Evolutionary conservation across 257 asterid genomes (phyloP), one percentile per base, ranked within the genome.

Genomic region (Parsonsia alboflavescens): DNA sequence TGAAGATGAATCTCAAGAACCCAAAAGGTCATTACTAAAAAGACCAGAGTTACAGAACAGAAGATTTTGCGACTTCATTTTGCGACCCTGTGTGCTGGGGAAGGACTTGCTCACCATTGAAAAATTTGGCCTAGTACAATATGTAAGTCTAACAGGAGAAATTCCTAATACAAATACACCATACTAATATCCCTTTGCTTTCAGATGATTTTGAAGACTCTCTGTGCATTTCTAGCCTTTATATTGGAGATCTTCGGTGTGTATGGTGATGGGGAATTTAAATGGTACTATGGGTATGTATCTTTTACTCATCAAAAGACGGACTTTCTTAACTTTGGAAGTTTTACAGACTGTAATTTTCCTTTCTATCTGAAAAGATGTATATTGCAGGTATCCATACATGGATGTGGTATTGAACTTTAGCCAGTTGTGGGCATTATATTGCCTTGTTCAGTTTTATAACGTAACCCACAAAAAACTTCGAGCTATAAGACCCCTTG

Each of bases 391-490:
- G 89, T 95, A 92, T 80, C 98, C 97, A 0, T 95, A 95, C 72
- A 78, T 95, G 50, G 88, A 98, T 5, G 83, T 86, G 21, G 89
- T 92, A 59, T 73, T 89, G 79, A 92, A 92, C 82, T 95, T 95
- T 86, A 90, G 99, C 78, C 99, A 92, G 86, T 92, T 92, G 97
- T 92, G 98, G 99, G 99, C 99, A 4, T 73, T 95, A 61, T 92
- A 87, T 74, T 94, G 98, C 83, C 93, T 92, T 1, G 90, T 94
- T 75, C 91, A 90, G 80, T 94, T 94, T 76, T 94, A 94, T 87
- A 92, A 92, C 22, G 96, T 81, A 45, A 92, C 96, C 11, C 92
- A 92, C 82, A 88, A 78, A 46, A 86, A 78, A 73, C 98, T 92
- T 57, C 76, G 76, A 69, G 80, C 92, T 4, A 94, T 94, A 84